Evolutionary conservation across 2,329 filamentous ascomycete genomes (phyloP).

Genomic region (Achaetomium macrosporum): DNA sequence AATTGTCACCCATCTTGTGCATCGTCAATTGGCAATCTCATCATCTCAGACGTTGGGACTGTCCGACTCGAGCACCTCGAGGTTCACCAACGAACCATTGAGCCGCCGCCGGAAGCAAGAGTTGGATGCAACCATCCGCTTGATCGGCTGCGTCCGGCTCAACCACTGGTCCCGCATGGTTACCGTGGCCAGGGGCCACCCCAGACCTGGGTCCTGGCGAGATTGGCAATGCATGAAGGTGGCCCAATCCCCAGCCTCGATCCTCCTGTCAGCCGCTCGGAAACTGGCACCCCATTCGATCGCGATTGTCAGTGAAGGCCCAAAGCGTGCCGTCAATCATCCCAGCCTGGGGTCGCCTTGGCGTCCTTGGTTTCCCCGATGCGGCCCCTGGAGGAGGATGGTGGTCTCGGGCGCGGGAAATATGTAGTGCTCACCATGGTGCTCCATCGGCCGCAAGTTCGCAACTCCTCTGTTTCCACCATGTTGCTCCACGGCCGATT

Average conservation of each 20-base stretch:
- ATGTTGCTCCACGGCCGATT: constrained; percentile 1
- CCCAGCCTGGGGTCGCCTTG: constrained; percentile 4
- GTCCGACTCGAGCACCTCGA: background rate
- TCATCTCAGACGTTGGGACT: background rate
- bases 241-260: constrained; percentile 24
- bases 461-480: constrained; percentile 1
- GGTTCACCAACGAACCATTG: background rate
- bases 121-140: constrained; percentile 16
- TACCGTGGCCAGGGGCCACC: constrained; percentile 19
- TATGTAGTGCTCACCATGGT: constrained; percentile 11
- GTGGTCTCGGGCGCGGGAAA: background rate
- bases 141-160: constrained; percentile 15
- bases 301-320: constrained; percentile 1
- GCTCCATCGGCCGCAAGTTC: background rate
- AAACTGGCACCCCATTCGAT: constrained; percentile 14
- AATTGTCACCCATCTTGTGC: background rate
- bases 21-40: constrained; percentile 3
- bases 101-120: background rate
- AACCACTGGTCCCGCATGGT: constrained; percentile 10
- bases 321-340: constrained; percentile 4
- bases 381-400: background rate
- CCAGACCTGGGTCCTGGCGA: constrained; percentile 22
- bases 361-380: background rate
- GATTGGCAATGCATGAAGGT: constrained; percentile 25
- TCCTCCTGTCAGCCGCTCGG: constrained; percentile 16